phyloP scores from a whole-genome alignment of 768 basidiomycete species.

The Tricholoma hemisulphureum region DNA sequence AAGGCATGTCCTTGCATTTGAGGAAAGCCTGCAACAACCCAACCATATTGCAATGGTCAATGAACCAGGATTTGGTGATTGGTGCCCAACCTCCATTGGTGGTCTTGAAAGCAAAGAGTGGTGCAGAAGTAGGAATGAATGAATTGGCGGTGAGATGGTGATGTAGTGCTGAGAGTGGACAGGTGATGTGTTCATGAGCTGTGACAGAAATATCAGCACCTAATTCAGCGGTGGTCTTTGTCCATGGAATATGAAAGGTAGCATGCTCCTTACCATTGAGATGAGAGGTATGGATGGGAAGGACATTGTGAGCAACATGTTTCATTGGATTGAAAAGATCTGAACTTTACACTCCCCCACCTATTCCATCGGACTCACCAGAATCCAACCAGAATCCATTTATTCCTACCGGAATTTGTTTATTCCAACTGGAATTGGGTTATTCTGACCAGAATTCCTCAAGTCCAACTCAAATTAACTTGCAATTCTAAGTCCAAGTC shows the following conservation, averaged over 20 bases:
- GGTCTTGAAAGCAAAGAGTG: conserved; percentile 2
- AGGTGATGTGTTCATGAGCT: not conserved
- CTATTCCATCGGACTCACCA: no score
- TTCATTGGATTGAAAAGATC: not conserved
- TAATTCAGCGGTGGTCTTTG: conserved; percentile 9
- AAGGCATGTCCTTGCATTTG: conserved; percentile 1
- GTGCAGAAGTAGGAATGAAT: not conserved
- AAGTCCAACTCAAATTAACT: no score
- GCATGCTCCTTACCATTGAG: conserved; percentile 6
- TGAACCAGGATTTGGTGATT: not conserved
- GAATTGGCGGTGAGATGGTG: conserved; percentile 2
- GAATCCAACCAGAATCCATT: no score
- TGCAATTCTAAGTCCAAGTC: no score
- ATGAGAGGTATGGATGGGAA: not conserved
- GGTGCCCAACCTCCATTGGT: conserved; percentile 22
- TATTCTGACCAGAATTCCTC: no score
- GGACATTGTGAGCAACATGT: not conserved
- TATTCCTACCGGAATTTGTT: no score
- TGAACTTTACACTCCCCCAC: no score
- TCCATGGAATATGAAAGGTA: conserved; percentile 23
- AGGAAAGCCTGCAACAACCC: not conserved
- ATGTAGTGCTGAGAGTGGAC: not conserved
- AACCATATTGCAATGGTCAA: conserved; percentile 2
- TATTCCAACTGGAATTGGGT: no score
- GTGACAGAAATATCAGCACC: conserved; percentile 31